Evolutionary conservation across 257 asterid genomes (phyloP).

Genomic region (Lithospermum erythrorhizon): DNA sequence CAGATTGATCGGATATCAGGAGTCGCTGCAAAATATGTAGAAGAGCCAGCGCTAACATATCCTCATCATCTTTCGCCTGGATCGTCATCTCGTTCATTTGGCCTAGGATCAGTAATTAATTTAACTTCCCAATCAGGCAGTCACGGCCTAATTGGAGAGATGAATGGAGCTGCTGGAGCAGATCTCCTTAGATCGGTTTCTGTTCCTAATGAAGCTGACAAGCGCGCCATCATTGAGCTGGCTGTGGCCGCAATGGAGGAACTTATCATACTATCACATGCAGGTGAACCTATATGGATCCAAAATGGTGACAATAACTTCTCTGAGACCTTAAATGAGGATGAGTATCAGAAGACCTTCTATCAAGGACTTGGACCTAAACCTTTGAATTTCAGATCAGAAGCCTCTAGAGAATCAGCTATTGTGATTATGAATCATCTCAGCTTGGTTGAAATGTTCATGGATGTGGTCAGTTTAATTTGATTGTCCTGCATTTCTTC

Average conservation of each 20-base stretch:
- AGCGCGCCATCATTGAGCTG: constrained; percentile 12
- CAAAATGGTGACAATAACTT: constrained; percentile 21
- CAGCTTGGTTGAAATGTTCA: constrained; percentile 43
- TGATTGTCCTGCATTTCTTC: not conserved
- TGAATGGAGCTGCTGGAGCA: not conserved
- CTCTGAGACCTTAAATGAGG: constrained; percentile 23
- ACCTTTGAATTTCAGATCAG: constrained; percentile 29
- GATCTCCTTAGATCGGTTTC: not conserved
- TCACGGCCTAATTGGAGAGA: not conserved
- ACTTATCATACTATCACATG: constrained; percentile 17
- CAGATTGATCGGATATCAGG: constrained; percentile 6
- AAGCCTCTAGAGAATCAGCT: constrained; percentile 40
- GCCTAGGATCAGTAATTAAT: not conserved
- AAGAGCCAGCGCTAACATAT: not conserved
- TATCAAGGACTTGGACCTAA: constrained; percentile 44
- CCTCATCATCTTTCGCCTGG: not conserved
- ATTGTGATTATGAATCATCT: constrained; percentile 43
- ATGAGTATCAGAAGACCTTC: constrained; percentile 31
- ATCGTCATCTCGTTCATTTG: not conserved
- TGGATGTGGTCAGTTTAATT: constrained; percentile 65
- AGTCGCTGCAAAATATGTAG: not conserved
- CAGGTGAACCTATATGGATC: constrained; percentile 44
- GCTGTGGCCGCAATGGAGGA: constrained; percentile 38
- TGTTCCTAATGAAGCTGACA: constrained; percentile 7
- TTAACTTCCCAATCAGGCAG: not conserved